Conservation (phyloP, 2,329 filamentous ascomycete species). For the Paecilomyces variotii region DNA sequence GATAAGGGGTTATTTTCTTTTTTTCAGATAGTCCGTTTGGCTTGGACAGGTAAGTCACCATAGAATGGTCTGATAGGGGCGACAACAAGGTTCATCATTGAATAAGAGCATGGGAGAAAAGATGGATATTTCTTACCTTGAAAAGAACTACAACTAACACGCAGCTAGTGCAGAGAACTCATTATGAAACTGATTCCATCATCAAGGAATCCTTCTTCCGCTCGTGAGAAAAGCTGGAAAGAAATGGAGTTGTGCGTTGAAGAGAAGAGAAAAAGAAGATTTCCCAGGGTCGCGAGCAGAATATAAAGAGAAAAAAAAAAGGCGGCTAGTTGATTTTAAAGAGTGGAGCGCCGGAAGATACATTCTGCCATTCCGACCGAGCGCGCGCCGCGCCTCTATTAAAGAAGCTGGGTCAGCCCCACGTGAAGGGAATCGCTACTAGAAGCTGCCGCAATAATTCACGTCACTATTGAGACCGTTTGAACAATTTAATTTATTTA, state of each 20-base stretch:
- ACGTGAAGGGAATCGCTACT: slow-evolving; percentile 5
- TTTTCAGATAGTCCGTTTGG: slow-evolving; percentile 54
- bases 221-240: neutral
- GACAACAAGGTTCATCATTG: slow-evolving; percentile 54
- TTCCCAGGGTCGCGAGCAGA: neutral
- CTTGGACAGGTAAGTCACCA: slow-evolving; percentile 56
- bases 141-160: neutral
- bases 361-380: slow-evolving; percentile 9
- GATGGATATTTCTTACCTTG: slow-evolving; percentile 7
- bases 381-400: slow-evolving; percentile 1
- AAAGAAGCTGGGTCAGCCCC: slow-evolving; percentile 9
- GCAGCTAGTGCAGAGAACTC: neutral
- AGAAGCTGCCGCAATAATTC: slow-evolving; percentile 2
- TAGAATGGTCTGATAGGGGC: slow-evolving; percentile 53
- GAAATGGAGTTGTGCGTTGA: slow-evolving; percentile 6
- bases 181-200: neutral
- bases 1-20: slow-evolving; percentile 23
- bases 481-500: neutral
- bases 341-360: slow-evolving; percentile 8
- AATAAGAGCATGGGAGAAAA: slow-evolving; percentile 12
- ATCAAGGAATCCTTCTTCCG: neutral
- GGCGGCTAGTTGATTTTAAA: neutral
- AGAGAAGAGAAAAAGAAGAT: slow-evolving; percentile 6
- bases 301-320: slow-evolving; percentile 5
- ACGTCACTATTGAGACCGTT: neutral